Evolutionary conservation across 345 rosid species (phyloP), one percentile per base, ranked within the genome.

Genomic region (Pelargonium nanum): DNA sequence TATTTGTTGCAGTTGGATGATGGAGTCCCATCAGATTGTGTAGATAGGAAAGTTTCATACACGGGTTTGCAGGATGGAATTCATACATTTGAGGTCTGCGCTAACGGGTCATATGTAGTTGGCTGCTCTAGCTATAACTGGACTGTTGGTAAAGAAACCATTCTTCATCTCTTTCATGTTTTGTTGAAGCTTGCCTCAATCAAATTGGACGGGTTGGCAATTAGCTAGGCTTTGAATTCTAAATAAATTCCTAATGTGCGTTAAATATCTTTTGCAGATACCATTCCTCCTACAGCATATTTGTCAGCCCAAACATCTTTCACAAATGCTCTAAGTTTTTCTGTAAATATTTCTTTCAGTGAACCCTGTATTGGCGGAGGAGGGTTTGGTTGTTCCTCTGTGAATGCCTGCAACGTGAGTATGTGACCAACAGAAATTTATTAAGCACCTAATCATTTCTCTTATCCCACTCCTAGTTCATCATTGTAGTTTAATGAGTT

Each of bases 371-470:
- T 64, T 61, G 78, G 80, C 51, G 76, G 84, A 65, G 86, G 89
- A 74, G 89, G 96, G 70, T 92, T 92, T 57, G 22, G 74, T 53
- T 92, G 98, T 75, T 77, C 93, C 65, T 87, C 96, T 44, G 77
- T 71, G 63, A 81, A 85, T 68, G 70, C 83, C 65, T 89, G 96
- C 78, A 87, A 87, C 66, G 96, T 92, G 89, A 92, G 98, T 92
- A 73, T 70, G 81, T 82, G 81, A 28, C 77, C 58, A 50, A 50
- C 53, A 64, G 58, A 69, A 65, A 50, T 61, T 13, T 54, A 28
- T 55, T 22, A 30, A 66, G 44, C 23, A 61, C 58, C 22, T n/a
- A 6, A 45, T 6, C 34, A 32, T 4, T 16, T 59, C 30, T 58
- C 4, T 24, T 2, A 28, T 28, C 4, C 34, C 8, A 28, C 34